A percentile compares a stretch with the other conserved stretches of the same genome.
Evolutionary conservation across 805 yeast species (phyloP).

Genomic region (Ogataea henricii): DNA sequence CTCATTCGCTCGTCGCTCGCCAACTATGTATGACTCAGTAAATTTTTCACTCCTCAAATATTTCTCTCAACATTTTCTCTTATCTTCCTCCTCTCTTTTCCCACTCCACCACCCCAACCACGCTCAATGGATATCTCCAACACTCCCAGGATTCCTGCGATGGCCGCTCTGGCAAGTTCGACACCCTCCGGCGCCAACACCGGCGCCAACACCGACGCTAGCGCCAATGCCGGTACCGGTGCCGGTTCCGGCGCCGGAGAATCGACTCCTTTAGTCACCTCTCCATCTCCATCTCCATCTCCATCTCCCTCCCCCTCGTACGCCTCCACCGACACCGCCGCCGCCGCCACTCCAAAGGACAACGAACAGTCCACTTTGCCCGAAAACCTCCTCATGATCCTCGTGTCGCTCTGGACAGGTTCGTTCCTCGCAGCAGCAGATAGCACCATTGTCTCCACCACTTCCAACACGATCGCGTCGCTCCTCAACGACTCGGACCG

Average conservation of each 20-base stretch:
- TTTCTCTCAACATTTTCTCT: too few relatives aligned
- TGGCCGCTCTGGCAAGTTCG: too few relatives aligned
- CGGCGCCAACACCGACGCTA: not conserved
- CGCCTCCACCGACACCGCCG: conserved; percentile 2
- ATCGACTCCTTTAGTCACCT: not conserved
- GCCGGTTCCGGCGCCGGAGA: not conserved
- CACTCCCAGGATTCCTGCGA: too few relatives aligned
- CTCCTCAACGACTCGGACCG: conserved; percentile 53
- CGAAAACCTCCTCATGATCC: conserved; percentile 10
- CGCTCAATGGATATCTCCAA: too few relatives aligned
- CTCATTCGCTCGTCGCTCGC: too few relatives aligned
- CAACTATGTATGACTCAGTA: too few relatives aligned
- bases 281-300: not conserved
- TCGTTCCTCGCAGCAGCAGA: conserved; percentile 58
- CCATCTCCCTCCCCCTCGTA: not conserved
- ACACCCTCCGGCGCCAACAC: too few relatives aligned
- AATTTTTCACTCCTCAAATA: too few relatives aligned
- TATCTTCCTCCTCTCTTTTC: too few relatives aligned
- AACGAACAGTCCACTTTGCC: conserved; percentile 6
- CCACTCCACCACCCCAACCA: not conserved
- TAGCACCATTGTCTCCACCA: conserved; percentile 60
- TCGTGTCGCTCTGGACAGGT: conserved; percentile 45
- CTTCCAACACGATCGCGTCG: conserved; percentile 59
- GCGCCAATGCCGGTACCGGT: not conserved
- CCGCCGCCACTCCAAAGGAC: conserved; percentile 6